A percentile compares a stretch with the other conserved stretches of the same genome.
Conservation (phyloP, 2,329 filamentous ascomycete species). For the Penicillium sp. region DNA sequence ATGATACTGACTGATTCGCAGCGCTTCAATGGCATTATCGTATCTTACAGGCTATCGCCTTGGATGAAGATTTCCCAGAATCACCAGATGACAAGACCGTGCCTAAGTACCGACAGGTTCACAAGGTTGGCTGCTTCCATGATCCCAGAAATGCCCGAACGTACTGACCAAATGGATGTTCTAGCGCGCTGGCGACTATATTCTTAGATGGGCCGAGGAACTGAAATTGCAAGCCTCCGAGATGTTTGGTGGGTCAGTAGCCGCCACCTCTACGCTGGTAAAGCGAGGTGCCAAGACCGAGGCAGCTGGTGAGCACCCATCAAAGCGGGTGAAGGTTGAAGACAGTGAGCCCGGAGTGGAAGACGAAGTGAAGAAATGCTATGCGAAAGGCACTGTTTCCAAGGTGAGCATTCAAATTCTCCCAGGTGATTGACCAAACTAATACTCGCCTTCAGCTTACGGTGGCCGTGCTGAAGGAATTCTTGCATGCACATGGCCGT, state of each 20-base stretch:
- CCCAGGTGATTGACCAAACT: neutral
- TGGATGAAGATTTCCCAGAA: conserved; percentile 86
- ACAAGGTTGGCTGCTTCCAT: conserved; percentile 55
- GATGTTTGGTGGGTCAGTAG: conserved; percentile 34
- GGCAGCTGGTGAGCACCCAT: conserved; percentile 27
- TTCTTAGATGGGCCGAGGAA: conserved; percentile 71
- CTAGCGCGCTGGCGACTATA: conserved; percentile 71
- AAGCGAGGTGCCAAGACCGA: conserved; percentile 44
- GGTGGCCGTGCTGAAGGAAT: conserved; percentile 46
- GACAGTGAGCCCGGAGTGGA: conserved; percentile 23
- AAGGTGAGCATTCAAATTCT: conserved; percentile 30
- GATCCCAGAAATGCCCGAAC: neutral
- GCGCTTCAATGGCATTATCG: conserved; percentile 95
- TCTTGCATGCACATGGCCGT: conserved; percentile 43
- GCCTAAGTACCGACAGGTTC: conserved; percentile 81
- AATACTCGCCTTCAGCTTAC: conserved; percentile 37
- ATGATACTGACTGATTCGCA: conserved; percentile 7
- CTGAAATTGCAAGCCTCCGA: conserved; percentile 59
- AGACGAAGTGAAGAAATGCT: conserved; percentile 41
- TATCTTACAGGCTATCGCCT: conserved; percentile 83
- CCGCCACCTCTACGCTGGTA: conserved; percentile 43
- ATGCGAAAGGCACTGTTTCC: conserved; percentile 42
- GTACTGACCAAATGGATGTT: neutral
- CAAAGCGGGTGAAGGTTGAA: conserved; percentile 49
- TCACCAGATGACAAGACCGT: conserved; percentile 72